Percentiles rank a stretch among this genome's conserved stretches.
phyloP scores from a whole-genome alignment of 2,329 filamentous ascomycete species.

The Neoarthrinium moseri region DNA sequence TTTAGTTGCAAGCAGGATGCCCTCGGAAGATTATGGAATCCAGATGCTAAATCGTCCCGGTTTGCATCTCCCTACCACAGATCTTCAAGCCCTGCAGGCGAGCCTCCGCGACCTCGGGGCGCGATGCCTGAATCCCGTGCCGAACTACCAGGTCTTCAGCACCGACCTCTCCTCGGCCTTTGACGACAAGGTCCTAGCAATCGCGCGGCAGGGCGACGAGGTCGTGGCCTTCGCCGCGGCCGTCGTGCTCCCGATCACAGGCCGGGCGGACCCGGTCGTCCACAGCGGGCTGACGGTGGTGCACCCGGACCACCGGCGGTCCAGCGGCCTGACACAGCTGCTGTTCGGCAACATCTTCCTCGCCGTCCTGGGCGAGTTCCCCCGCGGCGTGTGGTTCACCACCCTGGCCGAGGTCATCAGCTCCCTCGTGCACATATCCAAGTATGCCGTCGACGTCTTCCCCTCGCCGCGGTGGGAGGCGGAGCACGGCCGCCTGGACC shows the following conservation, averaged over 20 bases:
- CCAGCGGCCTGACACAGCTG: slow-evolving; percentile 4
- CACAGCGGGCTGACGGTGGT: slow-evolving; percentile 12
- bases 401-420: slow-evolving; percentile 13
- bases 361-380: slow-evolving; percentile 6
- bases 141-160: slow-evolving; percentile 1
- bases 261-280: slow-evolving; percentile 8
- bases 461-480: slow-evolving; percentile 8
- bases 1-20: no score
- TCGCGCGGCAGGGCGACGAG: slow-evolving; percentile 1
- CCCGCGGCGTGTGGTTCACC: slow-evolving; percentile 11
- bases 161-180: neutral
- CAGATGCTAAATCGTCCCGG: no score
- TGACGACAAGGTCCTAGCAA: slow-evolving; percentile 12
- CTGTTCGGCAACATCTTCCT: slow-evolving; percentile 12
- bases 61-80: no score
- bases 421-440: slow-evolving; percentile 13
- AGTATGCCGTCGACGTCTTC: slow-evolving; percentile 8
- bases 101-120: neutral
- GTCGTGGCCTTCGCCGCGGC: slow-evolving; percentile 10
- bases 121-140: neutral
- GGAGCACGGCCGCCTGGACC: no score
- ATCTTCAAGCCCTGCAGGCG: neutral
- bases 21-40: no score
- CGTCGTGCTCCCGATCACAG: slow-evolving; percentile 6
- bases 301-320: slow-evolving; percentile 9